Evolutionary conservation across 139 green algal species (phyloP).

Genomic region (Yamagishiella unicocca): DNA sequence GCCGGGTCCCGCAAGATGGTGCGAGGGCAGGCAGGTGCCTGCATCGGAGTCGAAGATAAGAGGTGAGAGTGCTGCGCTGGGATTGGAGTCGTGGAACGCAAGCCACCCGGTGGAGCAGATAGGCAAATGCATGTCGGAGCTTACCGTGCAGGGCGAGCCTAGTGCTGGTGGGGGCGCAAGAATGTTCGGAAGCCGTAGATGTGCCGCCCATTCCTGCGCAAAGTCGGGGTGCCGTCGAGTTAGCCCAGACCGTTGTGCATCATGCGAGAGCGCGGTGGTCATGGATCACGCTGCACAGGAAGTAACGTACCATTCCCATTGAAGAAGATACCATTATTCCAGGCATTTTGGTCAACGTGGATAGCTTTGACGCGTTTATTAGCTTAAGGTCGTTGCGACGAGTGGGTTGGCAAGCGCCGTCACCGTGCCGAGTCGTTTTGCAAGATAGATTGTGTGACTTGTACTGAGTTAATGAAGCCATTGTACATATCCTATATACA

Average conservation of each 20-base stretch:
- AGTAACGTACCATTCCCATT: background rate
- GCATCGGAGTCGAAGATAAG: background rate
- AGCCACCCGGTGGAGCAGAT: background rate
- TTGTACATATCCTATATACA: no score
- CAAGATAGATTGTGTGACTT: no score
- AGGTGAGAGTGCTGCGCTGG: background rate
- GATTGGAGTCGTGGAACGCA: background rate
- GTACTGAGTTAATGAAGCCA: no score
- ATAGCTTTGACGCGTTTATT: background rate
- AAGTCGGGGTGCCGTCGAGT: background rate
- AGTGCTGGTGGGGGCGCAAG: background rate
- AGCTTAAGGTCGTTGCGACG: background rate
- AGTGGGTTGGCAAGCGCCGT: background rate
- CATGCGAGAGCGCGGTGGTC: background rate
- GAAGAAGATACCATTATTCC: background rate
- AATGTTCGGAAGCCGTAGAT: background rate
- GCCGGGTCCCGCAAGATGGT: background rate
- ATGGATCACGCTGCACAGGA: background rate
- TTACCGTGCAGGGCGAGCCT: background rate
- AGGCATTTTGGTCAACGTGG: background rate
- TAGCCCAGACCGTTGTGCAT: background rate
- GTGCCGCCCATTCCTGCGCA: constrained; percentile 13
- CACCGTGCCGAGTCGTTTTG: no score
- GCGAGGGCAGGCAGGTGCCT: background rate
- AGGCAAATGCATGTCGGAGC: no score